phyloP scores from a whole-genome alignment of 495 filamentous ascomycete genomes.

The Trichocladium uniseriatum region DNA sequence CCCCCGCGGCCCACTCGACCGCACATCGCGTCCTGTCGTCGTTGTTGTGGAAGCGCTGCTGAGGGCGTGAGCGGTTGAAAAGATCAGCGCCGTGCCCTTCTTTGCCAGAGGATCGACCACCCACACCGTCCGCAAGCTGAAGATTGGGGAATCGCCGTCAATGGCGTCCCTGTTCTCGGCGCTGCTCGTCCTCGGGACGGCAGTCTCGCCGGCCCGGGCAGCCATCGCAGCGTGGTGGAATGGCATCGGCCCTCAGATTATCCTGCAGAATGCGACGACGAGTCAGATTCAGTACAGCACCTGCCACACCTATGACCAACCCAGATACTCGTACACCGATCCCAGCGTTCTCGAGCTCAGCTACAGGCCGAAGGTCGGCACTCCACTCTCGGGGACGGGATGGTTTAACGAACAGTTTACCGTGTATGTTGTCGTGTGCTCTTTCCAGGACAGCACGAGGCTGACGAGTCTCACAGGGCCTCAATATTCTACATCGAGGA shows the following conservation, averaged over 20 bases:
- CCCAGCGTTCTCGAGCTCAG: constrained; percentile 15
- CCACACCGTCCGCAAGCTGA: background rate
- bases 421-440: constrained; percentile 7
- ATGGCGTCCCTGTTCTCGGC: constrained; percentile 11
- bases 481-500: constrained; percentile 27
- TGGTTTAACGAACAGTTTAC: constrained; percentile 19
- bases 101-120: no score
- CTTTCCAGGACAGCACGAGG: background rate
- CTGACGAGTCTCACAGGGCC: constrained; percentile 11
- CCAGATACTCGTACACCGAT: constrained; percentile 22
- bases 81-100: no score
- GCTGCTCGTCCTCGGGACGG: constrained; percentile 19
- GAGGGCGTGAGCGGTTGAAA: no score
- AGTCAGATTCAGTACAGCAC: constrained; percentile 28
- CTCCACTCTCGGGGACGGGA: constrained; percentile 28
- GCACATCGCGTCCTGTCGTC: no score
- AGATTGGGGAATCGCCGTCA: background rate
- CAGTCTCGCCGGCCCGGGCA: constrained; percentile 16
- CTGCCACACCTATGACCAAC: constrained; percentile 23
- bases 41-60: no score
- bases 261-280: constrained; percentile 28
- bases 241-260: constrained; percentile 23
- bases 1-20: no score
- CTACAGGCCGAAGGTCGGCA: constrained; percentile 22
- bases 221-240: constrained; percentile 28